phyloP scores from a whole-genome alignment of 371 early-diverging fungal species.

The Mycotypha africana region DNA sequence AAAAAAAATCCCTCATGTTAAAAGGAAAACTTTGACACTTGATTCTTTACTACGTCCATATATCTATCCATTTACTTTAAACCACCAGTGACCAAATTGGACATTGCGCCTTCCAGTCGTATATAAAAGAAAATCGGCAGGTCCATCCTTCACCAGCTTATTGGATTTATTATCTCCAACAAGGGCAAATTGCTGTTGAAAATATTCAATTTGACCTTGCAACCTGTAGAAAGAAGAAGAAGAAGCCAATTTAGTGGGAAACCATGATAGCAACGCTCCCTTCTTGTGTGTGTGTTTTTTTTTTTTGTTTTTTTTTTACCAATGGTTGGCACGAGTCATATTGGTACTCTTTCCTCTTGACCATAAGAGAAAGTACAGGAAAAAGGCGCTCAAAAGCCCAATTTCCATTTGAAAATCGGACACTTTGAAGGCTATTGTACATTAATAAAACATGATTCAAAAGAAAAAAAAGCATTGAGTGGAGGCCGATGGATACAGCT shows the following conservation, averaged over 20 bases:
- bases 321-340: constrained; percentile 25
- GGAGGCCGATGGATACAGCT: no score
- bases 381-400: constrained; percentile 11
- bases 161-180: constrained; percentile 56
- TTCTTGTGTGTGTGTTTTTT: background rate
- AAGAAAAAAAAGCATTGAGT: background rate
- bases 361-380: constrained; percentile 22
- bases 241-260: no score
- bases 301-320: constrained; percentile 16
- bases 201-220: constrained; percentile 21
- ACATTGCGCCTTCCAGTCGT: constrained; percentile 68
- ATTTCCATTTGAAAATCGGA: constrained; percentile 31
- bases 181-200: constrained; percentile 54
- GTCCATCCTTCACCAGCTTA: constrained; percentile 62
- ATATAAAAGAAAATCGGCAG: constrained; percentile 65
- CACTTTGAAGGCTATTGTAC: constrained; percentile 19
- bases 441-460: no score
- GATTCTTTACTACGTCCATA: no score
- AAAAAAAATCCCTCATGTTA: no score
- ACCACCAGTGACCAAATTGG: constrained; percentile 63
- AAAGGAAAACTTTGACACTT: no score
- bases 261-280: no score
- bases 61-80: constrained; percentile 32
- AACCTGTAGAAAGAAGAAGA: constrained; percentile 44
- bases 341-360: constrained; percentile 29